Percentiles rank a stretch among this genome's conserved stretches.
These are phyloP conservation scores for Triticum dicoccoides DNA, from an alignment of 176 grass and related monocot genomes.

Conservation along the genomic window DNA sequence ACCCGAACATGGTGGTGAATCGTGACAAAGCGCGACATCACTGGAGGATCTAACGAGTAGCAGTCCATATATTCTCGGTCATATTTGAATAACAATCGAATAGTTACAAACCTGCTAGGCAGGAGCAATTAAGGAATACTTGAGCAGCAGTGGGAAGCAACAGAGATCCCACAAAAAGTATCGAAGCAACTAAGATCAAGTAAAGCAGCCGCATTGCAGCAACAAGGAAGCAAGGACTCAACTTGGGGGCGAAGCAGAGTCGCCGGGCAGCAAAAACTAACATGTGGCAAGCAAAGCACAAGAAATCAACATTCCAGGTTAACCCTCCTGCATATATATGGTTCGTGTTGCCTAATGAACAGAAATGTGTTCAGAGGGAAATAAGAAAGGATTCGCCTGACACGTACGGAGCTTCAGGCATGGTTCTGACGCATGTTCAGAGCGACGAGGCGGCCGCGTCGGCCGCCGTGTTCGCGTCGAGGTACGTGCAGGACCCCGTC, in stretches of 20 bases:
- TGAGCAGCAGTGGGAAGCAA: conserved; percentile 9
- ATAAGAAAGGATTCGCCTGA: not conserved
- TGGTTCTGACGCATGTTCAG: conserved; percentile 73
- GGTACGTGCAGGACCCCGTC: conserved; percentile 73
- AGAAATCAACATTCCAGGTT: not conserved
- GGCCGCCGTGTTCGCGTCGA: conserved; percentile 66
- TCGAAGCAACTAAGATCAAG: conserved; percentile 20
- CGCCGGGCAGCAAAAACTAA: not conserved
- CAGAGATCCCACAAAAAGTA: not conserved
- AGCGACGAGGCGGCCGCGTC: conserved; percentile 26
- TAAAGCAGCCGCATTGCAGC: conserved; percentile 36
- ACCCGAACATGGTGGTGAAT: no score
- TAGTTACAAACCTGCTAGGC: not conserved
- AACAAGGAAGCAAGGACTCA: conserved; percentile 3
- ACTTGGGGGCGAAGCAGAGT: conserved; percentile 38
- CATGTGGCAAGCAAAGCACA: conserved; percentile 37
- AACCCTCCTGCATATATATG: not conserved
- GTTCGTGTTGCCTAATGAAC: not conserved
- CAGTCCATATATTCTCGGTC: not conserved
- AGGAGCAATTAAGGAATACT: conserved; percentile 15
- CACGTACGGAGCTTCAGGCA: not conserved
- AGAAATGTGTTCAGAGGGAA: not conserved
- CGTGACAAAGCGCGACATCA: no score
- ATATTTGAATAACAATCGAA: not conserved
- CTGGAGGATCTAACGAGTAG: no score